These are phyloP conservation scores for Neurospora sp. DNA, from an alignment of 495 filamentous ascomycete species.

Conservation along the genomic window DNA sequence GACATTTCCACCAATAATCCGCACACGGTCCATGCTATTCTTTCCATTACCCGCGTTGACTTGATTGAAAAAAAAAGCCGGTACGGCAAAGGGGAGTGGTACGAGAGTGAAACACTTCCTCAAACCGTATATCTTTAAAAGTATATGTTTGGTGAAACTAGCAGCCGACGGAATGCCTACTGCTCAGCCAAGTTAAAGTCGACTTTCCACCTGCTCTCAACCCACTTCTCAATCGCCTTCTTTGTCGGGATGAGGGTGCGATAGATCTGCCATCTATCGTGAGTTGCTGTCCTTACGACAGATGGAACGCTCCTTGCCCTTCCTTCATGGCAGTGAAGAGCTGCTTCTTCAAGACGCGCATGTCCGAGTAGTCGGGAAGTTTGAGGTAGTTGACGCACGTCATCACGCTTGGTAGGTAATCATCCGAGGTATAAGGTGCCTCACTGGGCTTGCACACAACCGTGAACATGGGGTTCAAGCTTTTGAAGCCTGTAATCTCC, in stretches of 20 bases:
- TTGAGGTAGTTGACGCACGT: conserved; percentile 99
- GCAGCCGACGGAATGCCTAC: neutral
- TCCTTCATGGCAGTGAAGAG: conserved; percentile 83
- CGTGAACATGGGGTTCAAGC: conserved; percentile 93
- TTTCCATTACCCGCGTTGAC: neutral
- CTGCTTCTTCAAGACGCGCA: conserved; percentile 64
- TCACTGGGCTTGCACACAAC: conserved; percentile 98
- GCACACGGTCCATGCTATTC: neutral
- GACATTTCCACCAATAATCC: neutral
- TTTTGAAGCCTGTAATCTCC: conserved; percentile 72
- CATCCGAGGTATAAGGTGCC: conserved; percentile 85
- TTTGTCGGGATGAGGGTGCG: too few relatives aligned
- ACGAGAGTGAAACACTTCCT: neutral
- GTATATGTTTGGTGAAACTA: neutral
- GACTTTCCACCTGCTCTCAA: neutral
- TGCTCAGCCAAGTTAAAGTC: neutral
- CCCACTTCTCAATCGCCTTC: too few relatives aligned
- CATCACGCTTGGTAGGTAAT: conserved; percentile 98
- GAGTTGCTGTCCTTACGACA: conserved; percentile 49
- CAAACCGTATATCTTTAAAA: neutral
- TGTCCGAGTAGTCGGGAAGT: conserved; percentile 82
- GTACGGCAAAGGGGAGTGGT: neutral
- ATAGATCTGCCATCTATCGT: too few relatives aligned
- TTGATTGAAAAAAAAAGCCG: neutral
- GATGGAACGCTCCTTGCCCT: conserved; percentile 97